Evolutionary conservation across 345 rosid genomes (phyloP), one percentile per base, ranked within the genome.

Genomic region (Hibiscus trionum): DNA sequence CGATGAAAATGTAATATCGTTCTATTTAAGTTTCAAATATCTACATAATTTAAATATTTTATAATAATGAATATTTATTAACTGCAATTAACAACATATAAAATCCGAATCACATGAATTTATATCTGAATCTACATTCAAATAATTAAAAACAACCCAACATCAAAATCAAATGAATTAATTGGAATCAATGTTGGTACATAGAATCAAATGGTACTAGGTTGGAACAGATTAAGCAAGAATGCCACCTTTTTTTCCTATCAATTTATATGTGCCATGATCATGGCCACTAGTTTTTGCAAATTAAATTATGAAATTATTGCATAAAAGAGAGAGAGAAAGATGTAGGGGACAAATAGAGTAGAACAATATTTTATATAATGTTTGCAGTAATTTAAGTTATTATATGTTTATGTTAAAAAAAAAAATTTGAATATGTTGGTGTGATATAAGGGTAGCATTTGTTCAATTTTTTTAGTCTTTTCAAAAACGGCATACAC

Each of bases 261-360:
- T n/a, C 66, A 61, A 61, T 61, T 61, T 33, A 39, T 61, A 31
- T 61, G 65, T 31, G 66, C 46, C 31, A 61, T 16, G 19, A 61
- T 15, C 42, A 61, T 61, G 29, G 11, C 44, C 21, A 61, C 44
- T 33, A 31, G 46, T 11, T 7, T 16, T 4, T 16, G 44, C 44
- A 61, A 61, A 61, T 16, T 4, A 31, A 61, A 61, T 16, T 37
- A 63, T 63, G 50, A 63, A 26, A 63, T 37, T 37, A 26, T 39
- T 63, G 50, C 6, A 7, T 19, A 37, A 37, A 27, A 11, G 6
- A 12, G 0, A 27, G 29, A 60, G 27, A 60, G 10, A 60, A 60
- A 31, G 39, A 14, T 14, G 7, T 3, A 49, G 12, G 24, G 17
- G 31, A 60, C 64, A 60, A 37, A 37, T 37, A 60, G 14, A 60